phyloP scores from a whole-genome alignment of 768 basidiomycete genomes.

The Pulveroboletus sp. region DNA sequence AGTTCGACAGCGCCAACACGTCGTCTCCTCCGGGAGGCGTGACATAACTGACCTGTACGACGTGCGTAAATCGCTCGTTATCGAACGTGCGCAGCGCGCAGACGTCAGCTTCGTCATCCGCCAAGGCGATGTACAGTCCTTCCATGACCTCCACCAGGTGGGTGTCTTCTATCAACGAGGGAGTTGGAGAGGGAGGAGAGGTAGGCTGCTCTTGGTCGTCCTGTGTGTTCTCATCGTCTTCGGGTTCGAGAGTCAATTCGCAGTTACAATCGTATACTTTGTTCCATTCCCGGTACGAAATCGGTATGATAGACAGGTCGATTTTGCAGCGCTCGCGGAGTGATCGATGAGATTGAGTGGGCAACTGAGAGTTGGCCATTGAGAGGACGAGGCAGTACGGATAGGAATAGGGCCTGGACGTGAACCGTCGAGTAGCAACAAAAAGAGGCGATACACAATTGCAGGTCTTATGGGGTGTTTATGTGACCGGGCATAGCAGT shows the following conservation, averaged over 20 bases:
- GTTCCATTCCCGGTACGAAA: constrained; percentile 6
- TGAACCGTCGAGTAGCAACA: background rate
- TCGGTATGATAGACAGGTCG: constrained; percentile 5
- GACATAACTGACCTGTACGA: constrained; percentile 14
- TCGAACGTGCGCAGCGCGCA: constrained; percentile 8
- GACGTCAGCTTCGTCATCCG: constrained; percentile 9
- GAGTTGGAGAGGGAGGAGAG: background rate
- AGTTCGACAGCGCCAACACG: background rate
- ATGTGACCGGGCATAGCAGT: background rate
- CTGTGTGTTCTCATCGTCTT: background rate
- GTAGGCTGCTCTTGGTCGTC: too few species aligned
- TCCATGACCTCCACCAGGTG: constrained; percentile 12
- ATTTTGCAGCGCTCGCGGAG: constrained; percentile 11
- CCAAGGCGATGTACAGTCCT: constrained; percentile 19
- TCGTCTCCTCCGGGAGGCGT: background rate
- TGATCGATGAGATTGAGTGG: background rate
- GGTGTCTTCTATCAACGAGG: background rate
- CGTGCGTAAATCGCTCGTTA: constrained; percentile 15
- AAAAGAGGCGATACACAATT: background rate
- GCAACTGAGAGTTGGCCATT: background rate
- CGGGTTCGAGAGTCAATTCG: background rate
- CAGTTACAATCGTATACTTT: background rate
- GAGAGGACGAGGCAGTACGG: background rate
- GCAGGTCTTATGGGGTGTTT: background rate
- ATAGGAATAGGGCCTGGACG: background rate